Evolutionary conservation across 257 asterid species (phyloP).

Genomic region (Haberlea rhodopensis): DNA sequence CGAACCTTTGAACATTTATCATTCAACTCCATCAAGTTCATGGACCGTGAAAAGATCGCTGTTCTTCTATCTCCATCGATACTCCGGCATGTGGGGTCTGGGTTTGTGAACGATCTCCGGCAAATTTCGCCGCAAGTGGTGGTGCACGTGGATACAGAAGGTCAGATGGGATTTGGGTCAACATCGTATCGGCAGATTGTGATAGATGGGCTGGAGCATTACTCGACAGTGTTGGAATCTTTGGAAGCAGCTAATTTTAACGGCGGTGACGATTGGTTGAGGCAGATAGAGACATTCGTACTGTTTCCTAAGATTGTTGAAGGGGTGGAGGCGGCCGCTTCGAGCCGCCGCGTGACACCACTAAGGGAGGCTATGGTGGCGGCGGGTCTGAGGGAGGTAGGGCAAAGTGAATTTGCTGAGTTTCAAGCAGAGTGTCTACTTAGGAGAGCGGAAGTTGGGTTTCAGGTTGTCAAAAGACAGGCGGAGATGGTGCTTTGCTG

Average conservation of each 20-base stretch:
- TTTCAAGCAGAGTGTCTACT: conserved; percentile 82
- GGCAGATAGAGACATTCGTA: conserved; percentile 65
- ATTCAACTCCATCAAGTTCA: conserved; percentile 62
- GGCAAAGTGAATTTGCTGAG: conserved; percentile 69
- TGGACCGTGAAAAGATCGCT: conserved; percentile 71
- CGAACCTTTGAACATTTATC: conserved; percentile 62
- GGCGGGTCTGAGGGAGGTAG: conserved; percentile 79
- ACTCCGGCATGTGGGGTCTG: conserved; percentile 66
- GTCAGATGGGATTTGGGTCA: conserved; percentile 52
- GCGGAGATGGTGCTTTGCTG: conserved; percentile 98
- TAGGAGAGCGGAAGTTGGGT: conserved; percentile 68
- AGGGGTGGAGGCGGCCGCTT: conserved; percentile 58
- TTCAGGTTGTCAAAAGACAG: conserved; percentile 79
- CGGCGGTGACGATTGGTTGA: conserved; percentile 57
- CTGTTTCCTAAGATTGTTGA: conserved; percentile 71
- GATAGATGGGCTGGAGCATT: conserved; percentile 78
- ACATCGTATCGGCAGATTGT: conserved; percentile 70
- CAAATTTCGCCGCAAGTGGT: conserved; percentile 71
- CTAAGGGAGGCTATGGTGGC: conserved; percentile 81
- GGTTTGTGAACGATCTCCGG: conserved; percentile 72
- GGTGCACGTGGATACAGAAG: conserved; percentile 82
- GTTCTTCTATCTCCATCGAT: conserved; percentile 67
- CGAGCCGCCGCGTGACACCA: conserved; percentile 50
- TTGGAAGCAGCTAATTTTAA: conserved; percentile 60
- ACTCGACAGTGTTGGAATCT: conserved; percentile 73